Conservation (phyloP, 2,329 filamentous ascomycete genomes). For the Ilyonectria destructans region DNA sequence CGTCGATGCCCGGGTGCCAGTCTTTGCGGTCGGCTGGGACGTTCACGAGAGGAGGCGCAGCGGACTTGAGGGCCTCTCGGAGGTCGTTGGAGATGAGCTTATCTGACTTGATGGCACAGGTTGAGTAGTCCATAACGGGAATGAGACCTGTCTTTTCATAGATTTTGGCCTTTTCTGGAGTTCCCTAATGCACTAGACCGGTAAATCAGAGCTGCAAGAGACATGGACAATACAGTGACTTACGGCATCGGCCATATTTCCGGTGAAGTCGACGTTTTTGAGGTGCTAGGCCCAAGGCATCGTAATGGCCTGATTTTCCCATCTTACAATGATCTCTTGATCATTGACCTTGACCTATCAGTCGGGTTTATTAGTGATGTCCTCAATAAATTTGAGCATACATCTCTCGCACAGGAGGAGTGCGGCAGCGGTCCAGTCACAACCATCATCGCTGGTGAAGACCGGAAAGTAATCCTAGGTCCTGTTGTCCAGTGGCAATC, state of each 20-base stretch:
- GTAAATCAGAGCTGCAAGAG: too few relatives aligned
- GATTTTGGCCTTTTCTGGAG: slow-evolving; percentile 48
- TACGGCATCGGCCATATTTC: slow-evolving; percentile 49
- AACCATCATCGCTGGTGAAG: background rate
- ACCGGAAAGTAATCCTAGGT: background rate
- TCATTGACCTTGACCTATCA: slow-evolving; percentile 51
- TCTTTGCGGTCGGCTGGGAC: too few relatives aligned
- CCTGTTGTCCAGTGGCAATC: background rate
- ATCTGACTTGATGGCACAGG: slow-evolving; percentile 53
- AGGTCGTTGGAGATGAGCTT: slow-evolving; percentile 35
- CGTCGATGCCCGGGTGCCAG: too few relatives aligned
- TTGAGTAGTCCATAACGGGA: slow-evolving; percentile 50
- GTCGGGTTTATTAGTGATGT: slow-evolving; percentile 50
- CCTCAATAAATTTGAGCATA: slow-evolving; percentile 50
- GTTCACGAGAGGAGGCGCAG: slow-evolving; percentile 63
- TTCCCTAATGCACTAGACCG: slow-evolving; percentile 48
- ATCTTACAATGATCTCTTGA: slow-evolving; percentile 41
- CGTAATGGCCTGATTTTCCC: slow-evolving; percentile 46
- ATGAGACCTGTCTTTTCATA: slow-evolving; percentile 50
- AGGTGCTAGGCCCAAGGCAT: slow-evolving; percentile 45
- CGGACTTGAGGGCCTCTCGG: slow-evolving; percentile 56
- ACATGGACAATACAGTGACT: slow-evolving; percentile 13
- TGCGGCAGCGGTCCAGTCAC: slow-evolving; percentile 41
- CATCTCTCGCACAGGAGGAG: slow-evolving; percentile 48
- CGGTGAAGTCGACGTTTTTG: slow-evolving; percentile 44